phyloP scores from a whole-genome alignment of 257 asterid species.

The Buddleja alternifolia region DNA sequence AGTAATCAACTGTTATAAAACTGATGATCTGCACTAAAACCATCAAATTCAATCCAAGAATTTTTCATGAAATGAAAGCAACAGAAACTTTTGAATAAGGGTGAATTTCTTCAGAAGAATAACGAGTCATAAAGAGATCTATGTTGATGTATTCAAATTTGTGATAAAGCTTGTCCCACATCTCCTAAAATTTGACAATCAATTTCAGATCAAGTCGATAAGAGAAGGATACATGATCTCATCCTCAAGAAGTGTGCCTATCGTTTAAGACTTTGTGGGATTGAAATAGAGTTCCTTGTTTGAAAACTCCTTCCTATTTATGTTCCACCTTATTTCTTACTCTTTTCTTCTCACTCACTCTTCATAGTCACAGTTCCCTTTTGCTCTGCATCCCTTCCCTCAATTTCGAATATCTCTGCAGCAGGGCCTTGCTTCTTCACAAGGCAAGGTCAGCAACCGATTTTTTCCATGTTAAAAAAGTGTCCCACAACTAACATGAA shows the following conservation, averaged over 20 bases:
- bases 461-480: slow-evolving; percentile 10
- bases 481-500: neutral
- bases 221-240: slow-evolving; percentile 10
- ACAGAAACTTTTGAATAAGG: neutral
- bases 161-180: neutral
- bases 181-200: neutral
- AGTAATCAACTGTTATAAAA: neutral
- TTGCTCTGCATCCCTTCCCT: neutral
- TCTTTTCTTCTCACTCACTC: slow-evolving; percentile 10
- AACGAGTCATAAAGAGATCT: neutral
- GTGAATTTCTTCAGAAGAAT: neutral
- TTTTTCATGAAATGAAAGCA: neutral
- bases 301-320: neutral
- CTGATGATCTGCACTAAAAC: neutral
- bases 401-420: neutral
- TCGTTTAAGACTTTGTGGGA: neutral
- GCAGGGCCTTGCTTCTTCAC: slow-evolving; percentile 16
- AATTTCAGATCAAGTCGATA: slow-evolving; percentile 8
- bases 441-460: slow-evolving; percentile 2
- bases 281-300: neutral
- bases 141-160: neutral
- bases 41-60: slow-evolving; percentile 5
- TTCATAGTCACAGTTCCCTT: neutral
- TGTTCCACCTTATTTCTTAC: slow-evolving; percentile 11
- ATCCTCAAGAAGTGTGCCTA: neutral